Evolutionary conservation across 176 grass and related monocot genomes (phyloP).

Genomic region (bread wheat (Triticum aestivum)): IWGSC_CS_RefSeq_v2.1 NC_057800.1:73059385-73059884

Average conservation of each 20-base stretch:
- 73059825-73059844: background rate
- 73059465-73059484: constrained; percentile 84
- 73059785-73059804: background rate
- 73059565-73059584: background rate
- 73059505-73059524: no score
- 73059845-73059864: constrained; percentile 70
- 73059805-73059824: background rate
- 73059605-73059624: background rate
- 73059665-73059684: constrained; percentile 52
- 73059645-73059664: constrained; percentile 31
- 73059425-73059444: constrained; percentile 77
- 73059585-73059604: background rate
- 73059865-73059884: constrained; percentile 92
- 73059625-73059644: constrained; percentile 6
- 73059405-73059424: constrained; percentile 48
- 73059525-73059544: no score
- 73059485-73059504: constrained; percentile 30
- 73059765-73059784: background rate
- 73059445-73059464: constrained; percentile 47
- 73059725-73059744: constrained; percentile 76
- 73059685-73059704: constrained; percentile 47
- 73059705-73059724: constrained; percentile 89
- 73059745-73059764: constrained; percentile 54
- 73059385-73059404: constrained; percentile 48
- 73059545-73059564: background rate